Evolutionary conservation across 1,284 basidiomycete genomes (phyloP).

Genomic region (Malassezia obtusa): DNA sequence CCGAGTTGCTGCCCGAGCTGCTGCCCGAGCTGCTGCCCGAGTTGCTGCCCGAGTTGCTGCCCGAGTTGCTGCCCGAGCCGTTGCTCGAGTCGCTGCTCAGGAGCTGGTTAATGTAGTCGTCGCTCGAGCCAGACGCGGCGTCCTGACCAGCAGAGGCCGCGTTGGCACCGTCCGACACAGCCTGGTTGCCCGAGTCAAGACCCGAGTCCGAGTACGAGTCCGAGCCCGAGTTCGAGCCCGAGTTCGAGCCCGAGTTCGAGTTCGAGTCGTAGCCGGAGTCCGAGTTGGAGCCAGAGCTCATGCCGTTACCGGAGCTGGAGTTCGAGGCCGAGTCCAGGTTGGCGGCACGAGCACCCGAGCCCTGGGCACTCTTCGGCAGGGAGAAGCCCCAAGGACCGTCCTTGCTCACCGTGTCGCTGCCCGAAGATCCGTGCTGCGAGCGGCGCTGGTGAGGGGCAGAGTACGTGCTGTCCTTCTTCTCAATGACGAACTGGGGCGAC

Average conservation of each 20-base stretch:
- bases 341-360: neutral
- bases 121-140: neutral
- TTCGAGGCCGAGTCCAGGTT: neutral
- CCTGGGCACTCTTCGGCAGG: neutral
- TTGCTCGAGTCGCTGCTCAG: neutral
- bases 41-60: neutral
- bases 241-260: neutral
- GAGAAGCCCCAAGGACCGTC: slow-evolving; percentile 1
- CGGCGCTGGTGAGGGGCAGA: neutral
- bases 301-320: too few species aligned
- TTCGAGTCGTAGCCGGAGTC: too few species aligned
- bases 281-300: too few species aligned
- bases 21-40: neutral
- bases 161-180: neutral
- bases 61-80: neutral
- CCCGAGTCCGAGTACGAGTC: too few species aligned
- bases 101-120: neutral
- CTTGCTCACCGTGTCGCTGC: neutral
- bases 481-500: slow-evolving; percentile 15
- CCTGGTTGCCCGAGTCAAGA: neutral
- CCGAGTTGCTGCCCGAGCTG: neutral
- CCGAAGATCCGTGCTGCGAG: neutral
- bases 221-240: neutral
- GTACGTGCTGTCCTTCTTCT: slow-evolving; percentile 5
- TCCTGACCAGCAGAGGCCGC: neutral